Conservation (phyloP, 306 rosid species). For the Phaseolus lunatus region DNA sequence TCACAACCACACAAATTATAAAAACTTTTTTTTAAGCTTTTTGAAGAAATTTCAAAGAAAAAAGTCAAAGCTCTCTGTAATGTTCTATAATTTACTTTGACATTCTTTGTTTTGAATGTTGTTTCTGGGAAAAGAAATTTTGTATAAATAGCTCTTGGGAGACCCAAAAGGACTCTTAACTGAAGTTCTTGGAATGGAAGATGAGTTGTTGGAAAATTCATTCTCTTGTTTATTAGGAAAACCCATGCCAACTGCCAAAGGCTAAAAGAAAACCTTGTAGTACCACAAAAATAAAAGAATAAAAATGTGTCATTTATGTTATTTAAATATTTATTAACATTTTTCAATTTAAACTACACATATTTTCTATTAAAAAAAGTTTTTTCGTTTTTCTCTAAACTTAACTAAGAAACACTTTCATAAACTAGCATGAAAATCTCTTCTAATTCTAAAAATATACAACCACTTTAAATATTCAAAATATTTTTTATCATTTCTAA, state of each 20-base stretch:
- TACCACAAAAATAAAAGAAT: background rate
- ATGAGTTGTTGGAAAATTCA: background rate
- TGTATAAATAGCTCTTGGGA: background rate
- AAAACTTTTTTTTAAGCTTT: too few species aligned
- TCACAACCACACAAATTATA: background rate
- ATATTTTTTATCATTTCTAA: too few species aligned
- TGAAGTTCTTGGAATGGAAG: constrained; percentile 2
- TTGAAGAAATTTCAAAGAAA: background rate
- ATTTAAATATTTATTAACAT: too few species aligned
- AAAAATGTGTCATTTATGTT: too few species aligned
- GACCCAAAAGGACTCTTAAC: background rate
- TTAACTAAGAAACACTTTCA: too few species aligned
- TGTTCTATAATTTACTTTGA: constrained; percentile 2
- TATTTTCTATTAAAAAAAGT: too few species aligned
- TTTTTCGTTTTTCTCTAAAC: too few species aligned
- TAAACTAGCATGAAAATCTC: too few species aligned
- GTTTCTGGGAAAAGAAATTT: background rate
- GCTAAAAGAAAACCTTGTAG: background rate
- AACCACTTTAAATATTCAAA: too few species aligned
- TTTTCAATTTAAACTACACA: background rate
- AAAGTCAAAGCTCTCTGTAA: background rate
- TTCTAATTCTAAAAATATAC: too few species aligned
- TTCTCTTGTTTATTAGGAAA: background rate
- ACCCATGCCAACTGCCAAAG: background rate
- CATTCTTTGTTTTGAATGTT: background rate